Evolutionary conservation across 768 basidiomycete genomes (phyloP), one percentile per base, ranked within the genome.

Genomic region (Leccinum broughii): DNA sequence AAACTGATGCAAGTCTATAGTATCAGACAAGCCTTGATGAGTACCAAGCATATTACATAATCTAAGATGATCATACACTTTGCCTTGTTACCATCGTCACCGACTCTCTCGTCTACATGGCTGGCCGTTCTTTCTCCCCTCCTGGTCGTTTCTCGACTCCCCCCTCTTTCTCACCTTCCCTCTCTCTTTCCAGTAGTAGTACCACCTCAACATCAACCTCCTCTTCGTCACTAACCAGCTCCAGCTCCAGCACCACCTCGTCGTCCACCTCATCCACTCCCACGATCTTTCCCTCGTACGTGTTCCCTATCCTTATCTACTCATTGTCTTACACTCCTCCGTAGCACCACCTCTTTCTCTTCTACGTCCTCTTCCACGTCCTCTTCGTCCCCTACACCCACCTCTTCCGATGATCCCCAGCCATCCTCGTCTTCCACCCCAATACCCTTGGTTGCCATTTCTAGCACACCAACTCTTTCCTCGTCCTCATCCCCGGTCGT

Each of bases 201-300:
- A 30, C 17, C 39, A n/a, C 39, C 17, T 41, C 39, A 9, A 41
- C 39, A 8, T 9, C 39, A 28, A 28, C 28, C 5, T 2, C 0
- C 8, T 41, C 39, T 41, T 3, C 39, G 9, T 41, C 39, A n/a
- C 15, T 17, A 17, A 39, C 39, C 17, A 41, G 8, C 4, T n/a
- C 39, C 8, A 17, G 1, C 7, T 9, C 17, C 17, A 41, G 6
- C 17, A 17, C 39, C 8, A 39, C 37, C 15, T 17, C 37, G 17
- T 41, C 39, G n/a, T 41, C 39, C 39, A n/a, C 8, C 8, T n/a
- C 39, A 9, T 41, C 39, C 39, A 41, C 39, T 9, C 8, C 17
- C 17, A n/a, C 39, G 8, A 9, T 9, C 8, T n/a, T n/a, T 41
- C 52, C 8, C 28, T 15, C 49, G 63, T 66, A 53, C 9, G 69